Evolutionary conservation across 169 alveolate species (phyloP).

Genomic region (Cryptosporidium sp.): DNA sequence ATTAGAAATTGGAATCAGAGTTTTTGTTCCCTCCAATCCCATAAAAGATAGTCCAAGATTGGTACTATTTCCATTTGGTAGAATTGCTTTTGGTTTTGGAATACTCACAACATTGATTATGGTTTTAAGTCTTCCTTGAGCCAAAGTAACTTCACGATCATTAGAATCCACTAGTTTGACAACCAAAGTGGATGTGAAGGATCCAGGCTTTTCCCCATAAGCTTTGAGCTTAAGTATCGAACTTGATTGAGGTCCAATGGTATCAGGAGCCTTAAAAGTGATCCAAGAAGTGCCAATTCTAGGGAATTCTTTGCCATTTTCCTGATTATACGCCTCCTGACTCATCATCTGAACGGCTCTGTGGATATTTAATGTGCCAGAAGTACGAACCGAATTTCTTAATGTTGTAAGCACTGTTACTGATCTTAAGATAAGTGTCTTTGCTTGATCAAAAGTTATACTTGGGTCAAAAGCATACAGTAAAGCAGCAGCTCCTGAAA

Average conservation of each 20-base stretch:
- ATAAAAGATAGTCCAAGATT: slow-evolving; percentile 59
- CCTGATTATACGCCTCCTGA: slow-evolving; percentile 40
- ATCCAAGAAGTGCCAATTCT: slow-evolving; percentile 30
- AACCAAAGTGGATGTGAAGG: slow-evolving; percentile 29
- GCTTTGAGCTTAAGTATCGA: slow-evolving; percentile 35
- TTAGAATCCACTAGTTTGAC: slow-evolving; percentile 48
- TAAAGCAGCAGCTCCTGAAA: slow-evolving; percentile 78
- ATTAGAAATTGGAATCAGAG: slow-evolving; percentile 39
- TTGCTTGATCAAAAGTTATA: slow-evolving; percentile 60
- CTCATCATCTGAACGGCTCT: slow-evolving; percentile 70
- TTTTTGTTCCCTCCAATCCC: slow-evolving; percentile 56
- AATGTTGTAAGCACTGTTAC: slow-evolving; percentile 35
- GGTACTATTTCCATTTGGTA: slow-evolving; percentile 72
- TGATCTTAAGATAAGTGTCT: slow-evolving; percentile 34
- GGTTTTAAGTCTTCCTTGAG: slow-evolving; percentile 38
- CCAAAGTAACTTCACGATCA: slow-evolving; percentile 19
- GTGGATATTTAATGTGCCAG: slow-evolving; percentile 57
- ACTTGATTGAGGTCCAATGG: slow-evolving; percentile 52
- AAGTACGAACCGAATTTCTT: slow-evolving; percentile 49
- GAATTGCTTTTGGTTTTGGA: slow-evolving; percentile 51
- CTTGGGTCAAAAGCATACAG: slow-evolving; percentile 63
- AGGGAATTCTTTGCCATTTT: not conserved
- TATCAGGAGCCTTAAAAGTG: slow-evolving; percentile 34
- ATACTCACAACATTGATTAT: slow-evolving; percentile 54
- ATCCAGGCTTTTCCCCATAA: slow-evolving; percentile 62